A percentile compares a stretch with the other conserved stretches of the same genome.
Evolutionary conservation across 2,329 filamentous ascomycete genomes (phyloP).

Genomic region (Fusarium sp.): DNA sequence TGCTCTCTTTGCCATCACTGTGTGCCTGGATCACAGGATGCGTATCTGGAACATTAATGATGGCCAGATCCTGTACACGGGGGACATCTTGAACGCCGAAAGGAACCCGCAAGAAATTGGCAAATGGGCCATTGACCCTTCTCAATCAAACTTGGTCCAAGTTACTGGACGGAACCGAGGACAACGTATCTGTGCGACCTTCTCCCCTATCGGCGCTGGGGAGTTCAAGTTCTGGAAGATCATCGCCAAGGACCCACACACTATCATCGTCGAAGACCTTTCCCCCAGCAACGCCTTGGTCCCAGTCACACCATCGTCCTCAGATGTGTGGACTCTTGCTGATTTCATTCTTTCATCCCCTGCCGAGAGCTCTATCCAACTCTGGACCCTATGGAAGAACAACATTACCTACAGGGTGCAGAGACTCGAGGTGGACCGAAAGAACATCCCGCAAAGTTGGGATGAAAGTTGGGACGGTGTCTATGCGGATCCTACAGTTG

Average conservation of each 20-base stretch:
- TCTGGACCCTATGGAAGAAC: slow-evolving; percentile 89
- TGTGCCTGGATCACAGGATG: slow-evolving; percentile 89
- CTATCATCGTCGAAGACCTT: slow-evolving; percentile 76
- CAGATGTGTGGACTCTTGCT: slow-evolving; percentile 82
- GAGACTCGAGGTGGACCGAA: slow-evolving; percentile 77
- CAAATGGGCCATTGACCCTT: slow-evolving; percentile 84
- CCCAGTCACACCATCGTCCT: slow-evolving; percentile 76
- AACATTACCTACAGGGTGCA: slow-evolving; percentile 83
- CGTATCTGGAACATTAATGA: slow-evolving; percentile 90
- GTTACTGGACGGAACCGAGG: slow-evolving; percentile 71
- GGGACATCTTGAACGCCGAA: slow-evolving; percentile 80
- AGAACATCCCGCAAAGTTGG: slow-evolving; percentile 73
- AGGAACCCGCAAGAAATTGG: slow-evolving; percentile 74
- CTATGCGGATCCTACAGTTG: slow-evolving; percentile 68
- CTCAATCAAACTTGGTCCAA: slow-evolving; percentile 80
- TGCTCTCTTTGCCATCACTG: slow-evolving; percentile 74
- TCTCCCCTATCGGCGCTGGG: slow-evolving; percentile 86
- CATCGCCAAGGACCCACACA: slow-evolving; percentile 74
- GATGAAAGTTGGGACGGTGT: slow-evolving; percentile 77
- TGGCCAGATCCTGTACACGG: slow-evolving; percentile 80
- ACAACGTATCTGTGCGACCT: slow-evolving; percentile 76
- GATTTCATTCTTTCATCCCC: slow-evolving; percentile 76
- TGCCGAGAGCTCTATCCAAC: slow-evolving; percentile 64
- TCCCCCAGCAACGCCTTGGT: slow-evolving; percentile 72
- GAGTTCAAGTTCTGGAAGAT: slow-evolving; percentile 94